These are phyloP conservation scores for Colletotrichum cuscutae DNA, from an alignment of 2,329 filamentous ascomycete species.

Conservation along the genomic window DNA sequence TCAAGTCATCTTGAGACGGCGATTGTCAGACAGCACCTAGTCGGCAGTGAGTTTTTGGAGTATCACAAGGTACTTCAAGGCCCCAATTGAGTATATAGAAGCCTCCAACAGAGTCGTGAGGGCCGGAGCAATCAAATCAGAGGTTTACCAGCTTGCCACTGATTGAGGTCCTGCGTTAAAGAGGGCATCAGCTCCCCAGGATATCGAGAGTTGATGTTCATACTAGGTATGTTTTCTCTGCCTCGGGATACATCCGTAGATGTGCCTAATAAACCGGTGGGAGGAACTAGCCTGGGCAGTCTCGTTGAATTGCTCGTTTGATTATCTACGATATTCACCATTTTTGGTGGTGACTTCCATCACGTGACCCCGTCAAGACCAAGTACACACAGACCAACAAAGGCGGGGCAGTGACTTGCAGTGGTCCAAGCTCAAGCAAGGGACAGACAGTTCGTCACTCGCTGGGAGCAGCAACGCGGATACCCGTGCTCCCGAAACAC, in stretches of 20 bases:
- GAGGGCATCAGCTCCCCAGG: neutral
- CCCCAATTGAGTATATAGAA: neutral
- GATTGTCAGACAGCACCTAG: neutral
- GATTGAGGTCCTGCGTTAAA: neutral
- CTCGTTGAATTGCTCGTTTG: neutral
- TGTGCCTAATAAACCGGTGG: neutral
- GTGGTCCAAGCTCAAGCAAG: neutral
- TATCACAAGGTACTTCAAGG: neutral
- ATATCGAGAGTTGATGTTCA: too few species aligned
- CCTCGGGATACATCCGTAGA: neutral
- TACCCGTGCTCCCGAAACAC: conserved; percentile 33
- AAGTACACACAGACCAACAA: conserved; percentile 19
- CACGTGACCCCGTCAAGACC: neutral
- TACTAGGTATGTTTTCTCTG: neutral
- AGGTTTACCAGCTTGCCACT: neutral
- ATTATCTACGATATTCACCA: too few species aligned
- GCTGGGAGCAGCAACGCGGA: conserved; percentile 3
- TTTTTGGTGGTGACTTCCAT: neutral
- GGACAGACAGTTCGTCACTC: conserved; percentile 28
- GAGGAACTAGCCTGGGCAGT: neutral
- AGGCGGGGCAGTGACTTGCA: conserved; percentile 9
- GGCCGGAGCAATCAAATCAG: neutral
- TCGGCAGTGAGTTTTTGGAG: too few species aligned
- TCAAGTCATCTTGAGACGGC: too few species aligned
- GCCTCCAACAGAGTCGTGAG: neutral